Conservation (phyloP, 768 basidiomycete genomes). For the Amanita rimosa region DNA sequence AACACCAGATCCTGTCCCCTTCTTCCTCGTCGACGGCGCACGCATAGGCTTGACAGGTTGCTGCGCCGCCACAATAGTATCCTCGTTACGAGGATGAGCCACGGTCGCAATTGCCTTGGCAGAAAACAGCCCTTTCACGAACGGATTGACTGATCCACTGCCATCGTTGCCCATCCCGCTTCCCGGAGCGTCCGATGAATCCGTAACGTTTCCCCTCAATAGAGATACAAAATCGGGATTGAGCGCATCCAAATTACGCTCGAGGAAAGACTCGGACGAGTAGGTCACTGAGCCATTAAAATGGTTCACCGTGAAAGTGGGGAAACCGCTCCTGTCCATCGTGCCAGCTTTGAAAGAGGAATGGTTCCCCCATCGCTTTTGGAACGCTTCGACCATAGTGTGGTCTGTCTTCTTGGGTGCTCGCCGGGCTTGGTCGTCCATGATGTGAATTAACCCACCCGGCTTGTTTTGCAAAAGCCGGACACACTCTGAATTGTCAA, state of each 20-base stretch:
- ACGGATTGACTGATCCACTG: slow-evolving; percentile 79
- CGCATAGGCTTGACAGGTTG: slow-evolving; percentile 93
- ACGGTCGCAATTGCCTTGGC: slow-evolving; percentile 85
- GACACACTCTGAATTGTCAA: slow-evolving; percentile 86
- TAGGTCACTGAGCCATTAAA: slow-evolving; percentile 89
- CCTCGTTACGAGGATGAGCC: slow-evolving; percentile 86
- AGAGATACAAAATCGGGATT: slow-evolving; percentile 91
- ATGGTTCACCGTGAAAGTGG: slow-evolving; percentile 87
- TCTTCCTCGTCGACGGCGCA: slow-evolving; percentile 80
- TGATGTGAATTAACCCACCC: slow-evolving; percentile 91
- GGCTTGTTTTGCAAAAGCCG: slow-evolving; percentile 77
- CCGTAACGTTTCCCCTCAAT: slow-evolving; percentile 48
- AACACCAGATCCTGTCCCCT: slow-evolving; percentile 37
- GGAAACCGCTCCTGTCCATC: slow-evolving; percentile 65
- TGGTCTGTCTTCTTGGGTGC: slow-evolving; percentile 85
- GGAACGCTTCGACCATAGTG: slow-evolving; percentile 90
- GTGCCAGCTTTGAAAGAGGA: slow-evolving; percentile 79
- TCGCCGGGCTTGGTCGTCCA: slow-evolving; percentile 91
- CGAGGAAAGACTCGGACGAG: slow-evolving; percentile 82
- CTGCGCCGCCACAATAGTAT: slow-evolving; percentile 91
- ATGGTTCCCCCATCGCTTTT: slow-evolving; percentile 92
- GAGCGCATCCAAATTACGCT: slow-evolving; percentile 78
- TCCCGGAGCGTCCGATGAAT: slow-evolving; percentile 17
- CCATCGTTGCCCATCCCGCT: slow-evolving; percentile 36
- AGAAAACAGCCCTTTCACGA: slow-evolving; percentile 84